Conservation (phyloP, 208 protist species). For the Phytomonas francai region DNA sequence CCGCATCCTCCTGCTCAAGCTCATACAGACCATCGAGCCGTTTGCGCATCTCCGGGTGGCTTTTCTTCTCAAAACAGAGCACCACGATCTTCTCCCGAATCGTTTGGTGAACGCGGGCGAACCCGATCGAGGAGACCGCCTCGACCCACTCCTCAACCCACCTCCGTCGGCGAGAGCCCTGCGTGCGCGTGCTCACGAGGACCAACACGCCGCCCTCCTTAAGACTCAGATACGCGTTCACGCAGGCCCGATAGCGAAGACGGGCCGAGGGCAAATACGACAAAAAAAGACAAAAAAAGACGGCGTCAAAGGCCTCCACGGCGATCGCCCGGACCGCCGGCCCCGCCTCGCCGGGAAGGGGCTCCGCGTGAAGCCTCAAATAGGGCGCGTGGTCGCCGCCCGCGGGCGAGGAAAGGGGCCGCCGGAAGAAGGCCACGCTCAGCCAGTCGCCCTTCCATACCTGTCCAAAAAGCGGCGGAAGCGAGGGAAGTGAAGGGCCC, state of each 20-base stretch:
- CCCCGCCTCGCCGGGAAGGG: not conserved
- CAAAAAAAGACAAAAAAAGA: slow-evolving; percentile 81
- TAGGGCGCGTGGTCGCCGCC: not conserved
- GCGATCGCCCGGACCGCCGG: not conserved
- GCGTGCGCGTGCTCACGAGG: slow-evolving; percentile 78
- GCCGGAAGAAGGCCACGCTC: slow-evolving; percentile 29
- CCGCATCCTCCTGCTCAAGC: slow-evolving; percentile 15
- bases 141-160: slow-evolving; percentile 68
- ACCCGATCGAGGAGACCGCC: slow-evolving; percentile 55
- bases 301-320: slow-evolving; percentile 27
- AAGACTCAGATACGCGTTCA: slow-evolving; percentile 68
- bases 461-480: not conserved
- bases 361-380: not conserved
- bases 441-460: slow-evolving; percentile 63
- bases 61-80: slow-evolving; percentile 48
- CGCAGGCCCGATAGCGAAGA: slow-evolving; percentile 66
- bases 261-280: slow-evolving; percentile 75
- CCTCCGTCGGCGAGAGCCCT: slow-evolving; percentile 36
- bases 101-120: slow-evolving; percentile 55
- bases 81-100: slow-evolving; percentile 63
- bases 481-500: not conserved
- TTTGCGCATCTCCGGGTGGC: not conserved
- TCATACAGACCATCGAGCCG: not conserved
- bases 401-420: not conserved
- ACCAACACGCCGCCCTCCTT: slow-evolving; percentile 66